Evolutionary conservation across 139 green algal genomes (phyloP).

Genomic region (Pycnococcus provasolii): DNA sequence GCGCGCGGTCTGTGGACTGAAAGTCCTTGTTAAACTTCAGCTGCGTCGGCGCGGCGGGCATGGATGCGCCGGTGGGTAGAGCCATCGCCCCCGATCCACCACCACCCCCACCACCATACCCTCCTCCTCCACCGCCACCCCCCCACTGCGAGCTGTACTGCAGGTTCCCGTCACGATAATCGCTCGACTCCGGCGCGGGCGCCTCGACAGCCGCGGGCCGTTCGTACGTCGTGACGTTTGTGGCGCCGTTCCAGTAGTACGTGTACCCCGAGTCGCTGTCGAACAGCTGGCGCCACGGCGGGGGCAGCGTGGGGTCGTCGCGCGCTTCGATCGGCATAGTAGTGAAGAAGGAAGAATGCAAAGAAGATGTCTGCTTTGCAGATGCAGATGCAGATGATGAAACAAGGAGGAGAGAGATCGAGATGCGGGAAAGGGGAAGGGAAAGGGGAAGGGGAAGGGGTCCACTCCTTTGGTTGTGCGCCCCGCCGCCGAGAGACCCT

Average conservation of each 20-base stretch:
- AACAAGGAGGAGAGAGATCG: no score
- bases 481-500: no score
- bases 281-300: conserved; percentile 39
- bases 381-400: no score
- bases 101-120: conserved; percentile 1
- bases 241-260: conserved; percentile 79
- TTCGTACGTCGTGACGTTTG: conserved; percentile 60
- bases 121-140: not conserved
- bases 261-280: conserved; percentile 36
- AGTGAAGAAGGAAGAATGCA: no score
- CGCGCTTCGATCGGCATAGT: not conserved
- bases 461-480: no score
- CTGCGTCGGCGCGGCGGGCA: conserved; percentile 7
- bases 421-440: no score
- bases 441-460: no score
- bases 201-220: conserved; percentile 33
- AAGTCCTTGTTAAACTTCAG: not conserved
- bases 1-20: conserved; percentile 8
- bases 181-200: not conserved
- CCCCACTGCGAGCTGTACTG: conserved; percentile 1
- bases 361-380: no score
- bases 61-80: conserved; percentile 17
- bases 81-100: conserved; percentile 7
- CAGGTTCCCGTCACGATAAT: not conserved
- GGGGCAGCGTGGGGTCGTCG: conserved; percentile 41